Base-by-base conservation (phyloP, 257 asterid genomes). In the Capsicum pubescens region DNA sequence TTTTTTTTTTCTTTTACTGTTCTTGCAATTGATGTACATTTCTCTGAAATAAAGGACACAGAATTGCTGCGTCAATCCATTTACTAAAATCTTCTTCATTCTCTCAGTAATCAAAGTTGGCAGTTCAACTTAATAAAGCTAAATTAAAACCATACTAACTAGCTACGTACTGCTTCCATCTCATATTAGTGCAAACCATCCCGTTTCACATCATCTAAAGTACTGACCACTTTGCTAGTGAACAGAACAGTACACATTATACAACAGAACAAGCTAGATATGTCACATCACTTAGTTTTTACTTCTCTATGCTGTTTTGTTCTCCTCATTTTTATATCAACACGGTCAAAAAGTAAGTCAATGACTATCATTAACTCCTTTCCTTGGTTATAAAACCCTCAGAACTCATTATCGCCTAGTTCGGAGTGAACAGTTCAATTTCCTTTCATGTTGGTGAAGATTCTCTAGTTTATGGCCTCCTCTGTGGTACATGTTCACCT, bases 201-300 rank as follows among this genome's bases (percentile, higher is more conserved):
- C 42, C 59, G 46, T 72, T 72, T 48, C 80, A n/a, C 39, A 58
- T 72, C 80, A 72, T 70, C 35, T 9, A 42, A 70, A 48, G 42
- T 21, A 26, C 44, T 52, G 21, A 11, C 63, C 21, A 21, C 21
- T 52, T 50, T 52, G 44, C 59, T 19, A 72, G 59, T 76, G 81
- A 52, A 76, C 61, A 21, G 63, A 76, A 52, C 48, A 52, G 39
- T 52, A 26, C 81, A 52, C 52, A 54, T 76, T 26, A 52, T 74
- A 76, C 81, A 50, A 50, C n/a, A 74, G 61, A 74, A 50, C 81
- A 74, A 74, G 46, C 63, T 63, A 50, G n/a, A 32, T 64, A 64
- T 32, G n/a, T 7, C 8, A 19, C 13, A 1, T 17, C 14, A 76
- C 21, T 44, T 35, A 19, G 46, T 21, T 21, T 14, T 52, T 76